phyloP scores from a whole-genome alignment of 2,329 filamentous ascomycete species.

The Alternaria triticimaculans region DNA sequence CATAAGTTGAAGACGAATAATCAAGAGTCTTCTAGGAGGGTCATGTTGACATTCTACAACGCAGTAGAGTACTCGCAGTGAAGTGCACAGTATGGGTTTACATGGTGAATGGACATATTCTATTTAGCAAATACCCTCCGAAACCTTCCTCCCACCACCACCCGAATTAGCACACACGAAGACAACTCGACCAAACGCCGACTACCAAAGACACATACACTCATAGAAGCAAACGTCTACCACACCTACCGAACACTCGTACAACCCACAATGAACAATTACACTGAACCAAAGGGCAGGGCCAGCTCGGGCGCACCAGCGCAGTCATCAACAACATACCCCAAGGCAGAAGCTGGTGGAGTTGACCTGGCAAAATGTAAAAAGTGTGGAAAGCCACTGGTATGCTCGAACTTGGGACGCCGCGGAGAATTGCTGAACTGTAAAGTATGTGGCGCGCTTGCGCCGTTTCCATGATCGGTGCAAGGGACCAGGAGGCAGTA shows the following conservation, averaged over 20 bases:
- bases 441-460: background rate
- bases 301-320: background rate
- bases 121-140: background rate
- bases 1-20: background rate
- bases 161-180: background rate
- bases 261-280: background rate
- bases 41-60: background rate
- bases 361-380: background rate
- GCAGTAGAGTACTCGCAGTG: background rate
- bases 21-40: background rate
- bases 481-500: no score
- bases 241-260: background rate
- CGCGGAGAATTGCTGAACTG: background rate
- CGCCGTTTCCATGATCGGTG: background rate
- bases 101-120: background rate
- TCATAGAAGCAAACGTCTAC: background rate
- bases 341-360: background rate
- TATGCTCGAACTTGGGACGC: background rate
- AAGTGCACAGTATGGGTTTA: background rate
- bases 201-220: background rate
- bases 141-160: background rate
- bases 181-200: background rate
- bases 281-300: background rate
- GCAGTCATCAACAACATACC: background rate
- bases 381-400: background rate